Percentiles rank a stretch among this genome's conserved stretches.
Conservation (phyloP, 176 grass and related monocot genomes). For the Oryza meridionalis region DNA sequence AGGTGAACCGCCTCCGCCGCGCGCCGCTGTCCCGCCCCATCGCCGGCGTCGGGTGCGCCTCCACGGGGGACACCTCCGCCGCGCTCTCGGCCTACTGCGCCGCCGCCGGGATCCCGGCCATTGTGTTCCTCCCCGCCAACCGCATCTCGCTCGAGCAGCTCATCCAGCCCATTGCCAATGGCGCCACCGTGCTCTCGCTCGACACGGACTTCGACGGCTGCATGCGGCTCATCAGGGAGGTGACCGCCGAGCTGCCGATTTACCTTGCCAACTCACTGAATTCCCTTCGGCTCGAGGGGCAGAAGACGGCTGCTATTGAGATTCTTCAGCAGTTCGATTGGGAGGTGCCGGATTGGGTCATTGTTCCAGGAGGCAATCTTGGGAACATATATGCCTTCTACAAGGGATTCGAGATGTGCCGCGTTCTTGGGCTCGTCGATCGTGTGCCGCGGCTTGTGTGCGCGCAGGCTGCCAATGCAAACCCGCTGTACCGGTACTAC, state of each 20-base stretch:
- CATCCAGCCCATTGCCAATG: slow-evolving; percentile 90
- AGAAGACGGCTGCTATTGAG: slow-evolving; percentile 94
- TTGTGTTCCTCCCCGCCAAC: slow-evolving; percentile 83
- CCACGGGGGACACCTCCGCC: slow-evolving; percentile 94
- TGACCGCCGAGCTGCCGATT: slow-evolving; percentile 86
- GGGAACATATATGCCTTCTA: slow-evolving; percentile 99
- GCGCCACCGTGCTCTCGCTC: slow-evolving; percentile 89
- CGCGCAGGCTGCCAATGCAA: slow-evolving; percentile 83
- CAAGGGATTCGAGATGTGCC: slow-evolving; percentile 98
- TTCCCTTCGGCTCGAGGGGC: slow-evolving; percentile 81
- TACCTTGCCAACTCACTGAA: slow-evolving; percentile 94
- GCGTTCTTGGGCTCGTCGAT: slow-evolving; percentile 75
- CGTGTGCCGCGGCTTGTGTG: slow-evolving; percentile 80
- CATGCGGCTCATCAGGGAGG: slow-evolving; percentile 92
- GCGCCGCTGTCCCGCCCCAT: slow-evolving; percentile 79
- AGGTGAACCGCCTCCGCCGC: slow-evolving; percentile 89
- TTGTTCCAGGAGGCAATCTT: slow-evolving; percentile 85
- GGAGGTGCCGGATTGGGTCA: slow-evolving; percentile 94
- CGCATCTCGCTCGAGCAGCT: slow-evolving; percentile 92
- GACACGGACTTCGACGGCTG: slow-evolving; percentile 95
- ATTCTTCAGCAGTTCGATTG: slow-evolving; percentile 97
- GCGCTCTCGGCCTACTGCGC: slow-evolving; percentile 90
- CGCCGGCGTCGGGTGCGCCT: slow-evolving; percentile 80
- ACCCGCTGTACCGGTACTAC: slow-evolving; percentile 80
- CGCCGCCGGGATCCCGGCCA: slow-evolving; percentile 84